These are phyloP conservation scores for Boletales sp. DNA, from an alignment of 768 basidiomycete genomes.

Conservation along the genomic window DNA sequence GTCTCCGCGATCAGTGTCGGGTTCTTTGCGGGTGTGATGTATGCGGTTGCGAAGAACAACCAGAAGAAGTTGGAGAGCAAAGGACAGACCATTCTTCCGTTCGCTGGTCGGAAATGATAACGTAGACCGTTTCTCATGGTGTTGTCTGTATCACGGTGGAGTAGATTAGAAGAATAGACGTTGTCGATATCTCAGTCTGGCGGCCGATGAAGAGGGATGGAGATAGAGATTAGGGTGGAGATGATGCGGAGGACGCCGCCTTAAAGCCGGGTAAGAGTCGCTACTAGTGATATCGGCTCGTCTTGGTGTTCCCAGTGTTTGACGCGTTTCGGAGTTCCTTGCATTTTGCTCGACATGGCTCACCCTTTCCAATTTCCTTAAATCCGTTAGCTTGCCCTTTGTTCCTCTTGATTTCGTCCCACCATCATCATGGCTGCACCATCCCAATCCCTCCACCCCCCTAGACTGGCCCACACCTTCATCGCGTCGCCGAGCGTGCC, in stretches of 20 bases:
- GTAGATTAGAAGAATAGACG: too few species aligned
- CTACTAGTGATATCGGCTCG: too few species aligned
- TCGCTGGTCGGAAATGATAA: slow-evolving; percentile 49
- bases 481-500: slow-evolving; percentile 72
- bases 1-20: slow-evolving; percentile 85
- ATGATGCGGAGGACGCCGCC: slow-evolving; percentile 29
- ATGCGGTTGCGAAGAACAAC: slow-evolving; percentile 92
- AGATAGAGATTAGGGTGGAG: slow-evolving; percentile 1
- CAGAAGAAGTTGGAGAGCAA: slow-evolving; percentile 75
- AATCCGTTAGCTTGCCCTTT: neutral
- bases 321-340: neutral
- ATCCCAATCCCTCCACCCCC: slow-evolving; percentile 56
- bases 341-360: too few species aligned
- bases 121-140: neutral
- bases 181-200: too few species aligned
- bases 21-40: slow-evolving; percentile 88
- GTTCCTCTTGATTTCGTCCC: slow-evolving; percentile 9
- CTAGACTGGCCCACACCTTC: slow-evolving; percentile 70
- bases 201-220: neutral
- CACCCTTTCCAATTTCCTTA: slow-evolving; percentile 4
- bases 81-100: slow-evolving; percentile 59
- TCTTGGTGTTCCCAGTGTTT: neutral
- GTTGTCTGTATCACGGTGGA: too few species aligned
- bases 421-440: slow-evolving; percentile 24
- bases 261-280: slow-evolving; percentile 26